Conservation (phyloP, 1,284 basidiomycete species). For the Trichosporon sp. region DNA sequence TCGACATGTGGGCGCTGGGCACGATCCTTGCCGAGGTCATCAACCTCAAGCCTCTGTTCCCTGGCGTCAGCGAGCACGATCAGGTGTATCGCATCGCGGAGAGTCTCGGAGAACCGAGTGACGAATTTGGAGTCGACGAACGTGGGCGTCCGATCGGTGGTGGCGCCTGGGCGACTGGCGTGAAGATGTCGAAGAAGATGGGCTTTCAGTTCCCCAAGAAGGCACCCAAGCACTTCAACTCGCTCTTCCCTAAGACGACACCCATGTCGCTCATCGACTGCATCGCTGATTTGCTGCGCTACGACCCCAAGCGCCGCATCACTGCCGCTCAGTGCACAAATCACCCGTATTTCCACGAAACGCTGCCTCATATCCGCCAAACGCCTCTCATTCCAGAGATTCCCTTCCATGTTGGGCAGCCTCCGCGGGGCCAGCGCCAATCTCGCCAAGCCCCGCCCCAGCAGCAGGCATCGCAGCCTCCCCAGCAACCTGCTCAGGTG, state of each 20-base stretch:
- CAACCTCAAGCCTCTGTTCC: conserved; percentile 92
- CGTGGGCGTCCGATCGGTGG: conserved; percentile 71
- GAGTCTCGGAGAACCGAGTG: conserved; percentile 83
- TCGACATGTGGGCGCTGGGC: conserved; percentile 99
- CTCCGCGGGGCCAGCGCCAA: conserved; percentile 14
- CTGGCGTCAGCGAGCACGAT: conserved; percentile 92
- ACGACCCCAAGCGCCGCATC: conserved; percentile 79
- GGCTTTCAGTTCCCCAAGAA: conserved; percentile 90
- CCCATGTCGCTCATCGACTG: conserved; percentile 81
- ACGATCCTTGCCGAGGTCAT: conserved; percentile 96
- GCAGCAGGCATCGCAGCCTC: conserved; percentile 53
- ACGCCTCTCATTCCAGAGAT: conserved; percentile 57
- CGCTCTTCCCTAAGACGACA: conserved; percentile 71
- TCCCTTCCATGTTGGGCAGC: conserved; percentile 44
- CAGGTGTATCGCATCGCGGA: conserved; percentile 87
- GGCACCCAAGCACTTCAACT: conserved; percentile 66
- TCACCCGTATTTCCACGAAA: conserved; percentile 75
- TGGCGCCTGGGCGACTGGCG: conserved; percentile 76
- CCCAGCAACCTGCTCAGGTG: conserved; percentile 25
- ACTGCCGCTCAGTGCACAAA: conserved; percentile 81
- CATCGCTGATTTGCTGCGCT: conserved; percentile 84
- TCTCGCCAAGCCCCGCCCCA: conserved; percentile 52
- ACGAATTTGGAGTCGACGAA: conserved; percentile 72
- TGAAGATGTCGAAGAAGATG: conserved; percentile 75
- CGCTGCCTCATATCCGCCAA: conserved; percentile 53